Evolutionary conservation across 2,329 filamentous ascomycete genomes (phyloP), one percentile per base, ranked within the genome.

Genomic region (Pseudogymnoascus sp.): DNA sequence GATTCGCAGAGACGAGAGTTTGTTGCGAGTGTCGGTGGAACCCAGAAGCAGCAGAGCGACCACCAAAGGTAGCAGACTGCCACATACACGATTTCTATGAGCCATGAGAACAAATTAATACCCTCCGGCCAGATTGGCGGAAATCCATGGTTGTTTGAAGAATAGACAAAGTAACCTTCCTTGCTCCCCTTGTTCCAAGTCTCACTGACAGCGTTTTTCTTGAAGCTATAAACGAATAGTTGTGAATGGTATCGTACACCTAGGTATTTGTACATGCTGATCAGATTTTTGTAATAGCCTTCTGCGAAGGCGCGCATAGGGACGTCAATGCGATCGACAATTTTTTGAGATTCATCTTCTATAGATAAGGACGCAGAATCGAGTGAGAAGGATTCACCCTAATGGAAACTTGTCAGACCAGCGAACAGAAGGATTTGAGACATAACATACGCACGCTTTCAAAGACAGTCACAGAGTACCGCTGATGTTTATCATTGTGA

Each of bases 221-320:
- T 76, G 63, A 85, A 82, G 40, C 77, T 76, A 69, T 81, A 86
- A 2, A 84, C 71, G 66, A 85, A 85, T 14, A 75, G 76, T 62
- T 82, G 77, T 11, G 77, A 73, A 42, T 78, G 76, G 64, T 83
- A 81, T 5, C 73, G 72, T 11, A 86, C 74, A 1, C 75, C 77
- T 3, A 87, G 72, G 66, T 83, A 75, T 25, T 80, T 74, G 70
- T 86, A 86, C 79, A 87, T 81, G 25, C 76, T 74, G 65, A 77
- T 78, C 59, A 86, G 72, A 65, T 84, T 82, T 56, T 72, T 70
- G 68, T 86, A 85, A 70, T 82, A 86, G 18, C 78, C 78, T 8
- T 74, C 77, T 12, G 77, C 77, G 65, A 82, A 80, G 5, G 77
- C 77, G 61, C 79, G 78, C 80, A 82, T 82, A 35, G 80, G 80